Percentiles rank a stretch among this genome's conserved stretches.
These are phyloP conservation scores for Boletus rubroflammeus DNA, from an alignment of 768 basidiomycete species.

Conservation along the genomic window DNA sequence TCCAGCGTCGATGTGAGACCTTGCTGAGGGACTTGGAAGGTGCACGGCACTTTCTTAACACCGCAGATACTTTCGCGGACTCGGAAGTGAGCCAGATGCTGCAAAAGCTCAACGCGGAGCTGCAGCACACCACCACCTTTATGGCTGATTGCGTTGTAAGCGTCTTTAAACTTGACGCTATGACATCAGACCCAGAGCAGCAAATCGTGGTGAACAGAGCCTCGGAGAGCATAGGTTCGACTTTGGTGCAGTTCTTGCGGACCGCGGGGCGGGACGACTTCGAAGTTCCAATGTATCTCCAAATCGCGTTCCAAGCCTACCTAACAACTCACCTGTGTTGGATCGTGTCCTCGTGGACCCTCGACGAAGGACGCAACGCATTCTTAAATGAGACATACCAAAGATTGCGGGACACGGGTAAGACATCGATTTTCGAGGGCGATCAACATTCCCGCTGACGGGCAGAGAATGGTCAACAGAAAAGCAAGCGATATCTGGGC, in stretches of 20 bases:
- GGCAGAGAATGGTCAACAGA: neutral
- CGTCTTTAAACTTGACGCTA: neutral
- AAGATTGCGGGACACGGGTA: constrained; percentile 2
- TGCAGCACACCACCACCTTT: neutral
- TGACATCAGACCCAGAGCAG: neutral
- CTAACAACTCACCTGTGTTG: neutral
- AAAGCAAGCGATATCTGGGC: neutral
- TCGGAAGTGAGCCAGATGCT: neutral
- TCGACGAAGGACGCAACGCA: neutral
- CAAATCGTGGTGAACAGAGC: neutral
- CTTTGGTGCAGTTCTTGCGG: neutral
- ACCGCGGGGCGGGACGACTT: neutral
- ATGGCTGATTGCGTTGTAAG: neutral
- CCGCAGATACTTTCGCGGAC: constrained; percentile 2
- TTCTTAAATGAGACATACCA: neutral
- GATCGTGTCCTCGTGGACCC: constrained; percentile 11
- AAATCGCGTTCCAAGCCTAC: constrained; percentile 9
- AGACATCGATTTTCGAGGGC: neutral
- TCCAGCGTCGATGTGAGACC: neutral
- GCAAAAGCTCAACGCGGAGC: constrained; percentile 1
- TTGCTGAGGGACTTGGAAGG: neutral
- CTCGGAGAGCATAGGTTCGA: neutral
- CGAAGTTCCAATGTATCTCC: constrained; percentile 5
- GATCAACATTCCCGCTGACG: neutral
- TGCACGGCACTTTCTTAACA: neutral